Percentiles rank a stretch among this genome's conserved stretches.
Conservation (phyloP, 331 rosid genomes). For the Acacia concinna region DNA sequence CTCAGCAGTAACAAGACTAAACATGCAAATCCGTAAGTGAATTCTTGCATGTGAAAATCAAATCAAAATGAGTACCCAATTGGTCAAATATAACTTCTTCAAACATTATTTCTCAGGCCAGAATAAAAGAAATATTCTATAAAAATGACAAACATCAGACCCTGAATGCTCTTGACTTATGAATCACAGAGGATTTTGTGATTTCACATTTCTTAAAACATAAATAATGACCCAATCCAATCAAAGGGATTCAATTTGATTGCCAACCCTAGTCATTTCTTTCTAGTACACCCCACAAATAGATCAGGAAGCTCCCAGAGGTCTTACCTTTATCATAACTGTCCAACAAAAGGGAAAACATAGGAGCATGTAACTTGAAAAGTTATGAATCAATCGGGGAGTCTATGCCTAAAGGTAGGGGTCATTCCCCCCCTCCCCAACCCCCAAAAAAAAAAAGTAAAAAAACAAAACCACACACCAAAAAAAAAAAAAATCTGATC, state of each 20-base stretch:
- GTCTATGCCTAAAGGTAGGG: background rate
- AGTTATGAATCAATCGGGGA: conserved; percentile 10
- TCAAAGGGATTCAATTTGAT: conserved; percentile 7
- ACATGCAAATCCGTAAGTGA: conserved; percentile 6
- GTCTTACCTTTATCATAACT: background rate
- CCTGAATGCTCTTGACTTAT: background rate
- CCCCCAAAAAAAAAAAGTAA: background rate
- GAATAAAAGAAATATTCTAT: background rate
- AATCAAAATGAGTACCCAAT: conserved; percentile 11
- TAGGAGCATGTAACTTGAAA: conserved; percentile 4
- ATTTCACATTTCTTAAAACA: background rate
- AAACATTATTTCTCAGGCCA: background rate
- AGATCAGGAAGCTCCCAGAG: conserved; percentile 4
- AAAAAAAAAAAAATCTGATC: background rate
- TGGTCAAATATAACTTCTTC: conserved; percentile 1
- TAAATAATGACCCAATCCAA: background rate
- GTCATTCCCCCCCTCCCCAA: background rate
- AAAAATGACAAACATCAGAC: conserved; percentile 3
- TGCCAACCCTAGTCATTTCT: background rate
- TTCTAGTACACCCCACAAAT: conserved; percentile 1
- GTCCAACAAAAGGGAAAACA: conserved; percentile 4
- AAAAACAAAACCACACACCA: too few relatives aligned
- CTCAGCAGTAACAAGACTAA: background rate
- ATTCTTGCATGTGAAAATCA: background rate
- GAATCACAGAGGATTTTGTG: background rate